Conservation (phyloP, 768 basidiomycete species). For the Psilocybe subaeruginosa region DNA sequence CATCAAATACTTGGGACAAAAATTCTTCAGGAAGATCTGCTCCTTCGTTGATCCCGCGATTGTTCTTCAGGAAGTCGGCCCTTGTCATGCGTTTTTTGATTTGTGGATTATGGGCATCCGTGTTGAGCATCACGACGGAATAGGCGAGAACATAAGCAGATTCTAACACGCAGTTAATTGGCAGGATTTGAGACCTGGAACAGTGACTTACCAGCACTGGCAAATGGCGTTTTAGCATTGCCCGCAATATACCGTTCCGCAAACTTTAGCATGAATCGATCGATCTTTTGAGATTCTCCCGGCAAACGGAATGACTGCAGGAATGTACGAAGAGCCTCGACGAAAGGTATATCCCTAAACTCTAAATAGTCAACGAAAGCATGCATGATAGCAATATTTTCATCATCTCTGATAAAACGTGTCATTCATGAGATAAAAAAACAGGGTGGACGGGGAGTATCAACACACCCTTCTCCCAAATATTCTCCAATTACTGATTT, state of each 20-base stretch:
- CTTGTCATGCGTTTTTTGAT: conserved; percentile 95
- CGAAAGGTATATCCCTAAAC: conserved; percentile 79
- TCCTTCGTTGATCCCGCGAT: conserved; percentile 94
- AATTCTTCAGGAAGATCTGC: conserved; percentile 87
- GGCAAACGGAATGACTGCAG: conserved; percentile 96
- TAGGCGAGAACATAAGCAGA: conserved; percentile 95
- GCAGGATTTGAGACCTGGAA: not conserved
- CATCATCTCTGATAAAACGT: conserved; percentile 66
- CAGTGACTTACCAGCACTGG: conserved; percentile 80
- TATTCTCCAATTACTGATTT: conserved; percentile 99
- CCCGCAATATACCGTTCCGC: conserved; percentile 94
- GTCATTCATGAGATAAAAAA: not conserved
- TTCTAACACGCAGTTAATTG: conserved; percentile 48
- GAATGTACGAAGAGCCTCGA: conserved; percentile 88
- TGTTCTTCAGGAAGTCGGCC: conserved; percentile 90
- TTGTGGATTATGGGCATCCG: conserved; percentile 95
- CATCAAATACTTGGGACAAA: conserved; percentile 80
- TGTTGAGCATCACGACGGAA: conserved; percentile 95
- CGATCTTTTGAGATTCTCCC: conserved; percentile 97
- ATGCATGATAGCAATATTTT: conserved; percentile 94
- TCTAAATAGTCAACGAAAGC: conserved; percentile 94
- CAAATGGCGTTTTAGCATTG: conserved; percentile 83
- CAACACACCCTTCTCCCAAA: conserved; percentile 89
- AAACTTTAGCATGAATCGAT: conserved; percentile 98
- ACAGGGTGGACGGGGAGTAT: not conserved